phyloP scores from a whole-genome alignment of 257 asterid genomes.

The Solanum peruvianum region DNA sequence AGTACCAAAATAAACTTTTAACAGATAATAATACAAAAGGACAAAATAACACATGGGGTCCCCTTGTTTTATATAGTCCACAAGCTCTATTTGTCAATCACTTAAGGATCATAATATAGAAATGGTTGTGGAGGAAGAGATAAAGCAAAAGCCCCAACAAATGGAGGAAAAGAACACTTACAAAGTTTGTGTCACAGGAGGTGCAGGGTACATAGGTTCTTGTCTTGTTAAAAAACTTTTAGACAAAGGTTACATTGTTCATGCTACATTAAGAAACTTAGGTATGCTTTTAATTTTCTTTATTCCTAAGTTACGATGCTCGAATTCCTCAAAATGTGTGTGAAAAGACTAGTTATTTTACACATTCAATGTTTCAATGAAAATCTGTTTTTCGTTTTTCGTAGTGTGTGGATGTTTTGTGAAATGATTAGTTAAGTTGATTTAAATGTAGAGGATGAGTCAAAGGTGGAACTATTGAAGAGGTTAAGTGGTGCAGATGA shows the following conservation, averaged over 20 bases:
- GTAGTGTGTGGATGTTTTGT: too few species aligned
- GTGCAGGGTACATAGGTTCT: constrained; percentile 55
- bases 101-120: background rate
- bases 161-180: background rate
- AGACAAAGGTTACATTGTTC: constrained; percentile 43
- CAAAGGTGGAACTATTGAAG: constrained; percentile 46
- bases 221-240: constrained; percentile 35
- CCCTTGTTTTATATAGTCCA: background rate
- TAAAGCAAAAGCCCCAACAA: background rate
- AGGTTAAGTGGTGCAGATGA: constrained; percentile 27
- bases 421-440: background rate
- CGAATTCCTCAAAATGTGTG: too few species aligned
- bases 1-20: too few species aligned
- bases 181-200: constrained; percentile 64
- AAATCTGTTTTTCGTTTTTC: too few species aligned
- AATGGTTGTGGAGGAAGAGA: background rate
- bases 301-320: background rate
- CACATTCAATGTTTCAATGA: too few species aligned
- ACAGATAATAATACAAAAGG: background rate
- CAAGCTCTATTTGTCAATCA: background rate
- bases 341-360: too few species aligned
- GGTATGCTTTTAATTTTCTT: constrained; percentile 2
- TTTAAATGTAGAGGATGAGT: constrained; percentile 28
- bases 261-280: constrained; percentile 49
- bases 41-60: background rate